phyloP scores from a whole-genome alignment of 352 stramenopile species.

The Globisporangium cystogenes region DNA sequence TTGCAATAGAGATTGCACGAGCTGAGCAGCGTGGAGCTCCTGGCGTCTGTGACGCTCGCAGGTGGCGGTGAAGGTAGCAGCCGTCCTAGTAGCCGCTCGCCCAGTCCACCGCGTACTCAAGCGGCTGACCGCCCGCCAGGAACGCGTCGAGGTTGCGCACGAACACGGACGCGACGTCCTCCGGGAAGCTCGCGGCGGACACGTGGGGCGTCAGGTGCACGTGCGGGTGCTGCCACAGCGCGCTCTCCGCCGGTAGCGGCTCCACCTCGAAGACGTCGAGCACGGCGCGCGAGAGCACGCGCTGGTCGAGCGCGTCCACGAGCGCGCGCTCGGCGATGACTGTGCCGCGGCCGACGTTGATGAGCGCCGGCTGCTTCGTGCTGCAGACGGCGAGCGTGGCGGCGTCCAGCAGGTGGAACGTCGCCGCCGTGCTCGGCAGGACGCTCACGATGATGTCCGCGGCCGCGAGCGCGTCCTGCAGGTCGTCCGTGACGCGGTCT shows the following conservation, averaged over 20 bases:
- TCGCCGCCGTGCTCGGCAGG: conserved; percentile 70
- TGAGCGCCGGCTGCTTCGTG: conserved; percentile 71
- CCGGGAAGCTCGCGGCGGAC: conserved; percentile 61
- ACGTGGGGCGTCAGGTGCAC: conserved; percentile 83
- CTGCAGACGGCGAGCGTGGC: conserved; percentile 33
- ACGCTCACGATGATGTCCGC: conserved; percentile 84
- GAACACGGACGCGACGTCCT: conserved; percentile 78
- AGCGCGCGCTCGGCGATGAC: conserved; percentile 56
- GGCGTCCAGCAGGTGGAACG: conserved; percentile 55
- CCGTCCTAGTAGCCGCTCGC: conserved; percentile 34
- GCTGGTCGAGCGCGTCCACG: conserved; percentile 51
- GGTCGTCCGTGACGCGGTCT: conserved; percentile 36
- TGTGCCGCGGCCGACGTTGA: conserved; percentile 86
- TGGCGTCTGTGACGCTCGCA: too few relatives aligned
- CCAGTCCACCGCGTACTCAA: conserved; percentile 52
- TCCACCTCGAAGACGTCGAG: conserved; percentile 65
- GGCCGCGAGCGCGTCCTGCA: conserved; percentile 32
- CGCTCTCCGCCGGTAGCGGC: conserved; percentile 39
- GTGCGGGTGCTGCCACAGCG: conserved; percentile 51
- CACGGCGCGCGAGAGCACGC: conserved; percentile 52
- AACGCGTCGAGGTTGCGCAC: conserved; percentile 48
- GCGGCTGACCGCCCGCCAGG: conserved; percentile 20
- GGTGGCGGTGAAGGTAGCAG: too few relatives aligned
- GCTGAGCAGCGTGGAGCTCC: too few relatives aligned
- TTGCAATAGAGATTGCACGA: conserved; percentile 4